Base-by-base conservation (phyloP, 139 green algal species). In the Tetratostichococcus sp. region DNA sequence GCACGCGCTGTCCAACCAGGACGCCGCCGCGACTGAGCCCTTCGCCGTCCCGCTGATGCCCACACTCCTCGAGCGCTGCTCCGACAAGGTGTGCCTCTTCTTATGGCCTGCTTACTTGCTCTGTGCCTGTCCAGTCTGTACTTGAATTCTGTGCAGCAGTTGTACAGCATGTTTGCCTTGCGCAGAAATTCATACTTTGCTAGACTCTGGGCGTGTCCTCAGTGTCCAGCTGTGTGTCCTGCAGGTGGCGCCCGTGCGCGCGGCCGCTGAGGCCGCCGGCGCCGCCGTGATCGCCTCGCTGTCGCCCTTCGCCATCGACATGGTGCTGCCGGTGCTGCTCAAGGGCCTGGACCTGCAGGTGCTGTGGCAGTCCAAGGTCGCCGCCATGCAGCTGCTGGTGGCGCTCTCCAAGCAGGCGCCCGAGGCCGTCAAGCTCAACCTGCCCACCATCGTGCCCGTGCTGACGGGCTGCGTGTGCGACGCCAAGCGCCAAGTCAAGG, bases 311-410 rank as follows among this genome's bases (percentile, higher is more conserved):
- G 84, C 79, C 39, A 75, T 92, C 14, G 68, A 71, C 28, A 71
- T 82, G 16, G 79, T 91, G 35, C 71, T 95, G 80, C 84, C 86
- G 22, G 71, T 71, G 30, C 77, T 95, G 50, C 86, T 94, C 35
- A 84, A 89, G 57, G 87, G 74, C 35, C 90, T 95, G 82, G 81
- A 85, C 8, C 43, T 80, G 57, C 83, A 86, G 68, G 74, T 86
- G 67, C 90, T 93, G 79, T 91, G 85, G 80, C 88, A 91, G 79
- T 90, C 86, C 83, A 96, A 94, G 83, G 81, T 91, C 74, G 87
- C 77, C 25, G 84, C 86, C 21, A 83, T 93, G 66, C 80, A 84
- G 69, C 73, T 91, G 69, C 75, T 97, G 30, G 75, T 76, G 62
- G 70, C 76, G 32, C 84, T 96, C 35, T 77, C 86, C 57, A 70